Conservation (phyloP, 371 early-diverging fungal genomes). For the Mortierella sp. region DNA sequence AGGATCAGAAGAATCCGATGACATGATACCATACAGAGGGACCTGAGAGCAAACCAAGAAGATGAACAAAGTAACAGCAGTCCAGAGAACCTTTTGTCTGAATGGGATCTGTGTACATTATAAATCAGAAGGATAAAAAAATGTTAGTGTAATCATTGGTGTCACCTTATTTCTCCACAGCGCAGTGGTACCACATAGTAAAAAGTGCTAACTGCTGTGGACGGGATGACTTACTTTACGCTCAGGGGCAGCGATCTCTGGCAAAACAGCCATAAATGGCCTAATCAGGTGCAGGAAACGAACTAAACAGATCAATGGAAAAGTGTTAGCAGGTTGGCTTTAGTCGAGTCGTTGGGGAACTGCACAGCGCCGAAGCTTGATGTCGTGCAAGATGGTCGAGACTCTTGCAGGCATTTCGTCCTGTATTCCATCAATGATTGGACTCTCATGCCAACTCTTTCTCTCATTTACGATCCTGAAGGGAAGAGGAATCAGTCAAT, state of each 20-base stretch:
- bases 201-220: not conserved
- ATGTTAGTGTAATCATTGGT: not conserved
- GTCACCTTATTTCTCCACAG: not conserved
- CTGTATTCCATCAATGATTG: no score
- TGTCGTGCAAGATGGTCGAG: no score
- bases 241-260: constrained; percentile 97
- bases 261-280: constrained; percentile 99
- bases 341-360: not conserved
- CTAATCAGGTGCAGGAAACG: constrained; percentile 96
- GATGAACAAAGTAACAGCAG: constrained; percentile 97
- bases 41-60: constrained; percentile 99
- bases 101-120: constrained; percentile 84
- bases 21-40: constrained; percentile 99
- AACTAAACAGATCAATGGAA: constrained; percentile 65
- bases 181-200: not conserved
- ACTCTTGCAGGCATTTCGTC: no score
- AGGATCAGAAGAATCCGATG: constrained; percentile 97
- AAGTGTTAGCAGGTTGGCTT: not conserved
- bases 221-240: constrained; percentile 81
- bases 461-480: no score
- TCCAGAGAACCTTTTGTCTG: constrained; percentile 99
- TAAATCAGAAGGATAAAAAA: not conserved
- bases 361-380: no score
- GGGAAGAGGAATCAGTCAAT: no score
- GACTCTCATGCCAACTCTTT: no score